Conservation (phyloP, 169 alveolate genomes). For the Cryptosporidium muris region DNA sequence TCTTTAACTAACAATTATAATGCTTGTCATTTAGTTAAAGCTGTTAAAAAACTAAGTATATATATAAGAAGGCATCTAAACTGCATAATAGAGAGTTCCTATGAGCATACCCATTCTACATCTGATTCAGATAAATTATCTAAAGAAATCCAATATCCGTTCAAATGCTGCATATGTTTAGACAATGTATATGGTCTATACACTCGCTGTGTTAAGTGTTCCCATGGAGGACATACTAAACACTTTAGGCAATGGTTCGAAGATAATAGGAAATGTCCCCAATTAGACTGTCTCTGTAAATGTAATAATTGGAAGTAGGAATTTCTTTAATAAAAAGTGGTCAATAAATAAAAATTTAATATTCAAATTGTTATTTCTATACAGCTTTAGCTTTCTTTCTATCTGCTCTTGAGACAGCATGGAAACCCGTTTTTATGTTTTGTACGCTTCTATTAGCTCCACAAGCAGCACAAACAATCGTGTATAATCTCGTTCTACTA, state of each 20-base stretch:
- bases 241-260: constrained; percentile 42
- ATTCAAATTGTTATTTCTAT: neutral
- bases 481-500: constrained; percentile 88
- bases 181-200: constrained; percentile 50
- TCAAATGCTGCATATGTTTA: constrained; percentile 13
- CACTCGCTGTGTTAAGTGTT: constrained; percentile 33
- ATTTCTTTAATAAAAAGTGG: neutral
- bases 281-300: constrained; percentile 20
- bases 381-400: constrained; percentile 88
- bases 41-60: constrained; percentile 17
- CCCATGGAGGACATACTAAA: constrained; percentile 57
- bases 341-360: neutral
- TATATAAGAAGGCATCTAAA: constrained; percentile 1
- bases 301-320: constrained; percentile 1
- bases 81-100: neutral
- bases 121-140: neutral
- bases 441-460: constrained; percentile 93
- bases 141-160: neutral
- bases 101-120: neutral
- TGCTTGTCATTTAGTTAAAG: constrained; percentile 16
- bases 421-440: constrained; percentile 92
- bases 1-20: constrained; percentile 10
- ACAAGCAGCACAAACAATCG: constrained; percentile 91
- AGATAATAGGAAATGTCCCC: constrained; percentile 1
- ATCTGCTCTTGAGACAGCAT: constrained; percentile 91